Evolutionary conservation across 148 eudicot genomes (phyloP).

Genomic region (Chenopodium quinoa): DNA sequence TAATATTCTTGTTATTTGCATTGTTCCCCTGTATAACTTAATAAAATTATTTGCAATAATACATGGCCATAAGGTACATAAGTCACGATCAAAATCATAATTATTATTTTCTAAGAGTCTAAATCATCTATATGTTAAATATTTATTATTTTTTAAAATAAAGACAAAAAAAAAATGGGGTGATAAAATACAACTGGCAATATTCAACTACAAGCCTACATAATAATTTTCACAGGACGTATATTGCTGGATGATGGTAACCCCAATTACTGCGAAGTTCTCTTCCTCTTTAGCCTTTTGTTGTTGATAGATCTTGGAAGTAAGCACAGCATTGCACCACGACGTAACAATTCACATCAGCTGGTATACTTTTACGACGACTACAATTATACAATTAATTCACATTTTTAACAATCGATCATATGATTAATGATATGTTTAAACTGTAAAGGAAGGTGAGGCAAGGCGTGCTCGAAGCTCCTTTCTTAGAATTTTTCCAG

Average conservation of each 20-base stretch:
- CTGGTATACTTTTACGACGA: background rate
- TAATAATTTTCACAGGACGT: conserved; percentile 7
- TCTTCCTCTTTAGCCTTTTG: background rate
- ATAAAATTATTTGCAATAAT: background rate
- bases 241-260: conserved; percentile 7
- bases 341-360: background rate
- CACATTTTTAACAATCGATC: background rate
- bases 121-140: no score
- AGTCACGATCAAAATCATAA: no score
- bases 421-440: no score
- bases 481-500: conserved; percentile 83
- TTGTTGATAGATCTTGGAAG: background rate
- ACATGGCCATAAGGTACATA: no score
- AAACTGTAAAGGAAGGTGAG: background rate
- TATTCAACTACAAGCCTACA: background rate
- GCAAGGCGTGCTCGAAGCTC: conserved; percentile 66
- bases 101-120: no score
- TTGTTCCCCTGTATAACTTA: background rate
- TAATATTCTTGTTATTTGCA: background rate
- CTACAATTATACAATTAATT: background rate
- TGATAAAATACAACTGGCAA: background rate
- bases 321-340: background rate
- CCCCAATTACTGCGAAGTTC: background rate
- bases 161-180: background rate
- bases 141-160: no score